Base-by-base conservation (phyloP, 495 filamentous ascomycete genomes). In the Aspergillus sclerotioniger region DNA sequence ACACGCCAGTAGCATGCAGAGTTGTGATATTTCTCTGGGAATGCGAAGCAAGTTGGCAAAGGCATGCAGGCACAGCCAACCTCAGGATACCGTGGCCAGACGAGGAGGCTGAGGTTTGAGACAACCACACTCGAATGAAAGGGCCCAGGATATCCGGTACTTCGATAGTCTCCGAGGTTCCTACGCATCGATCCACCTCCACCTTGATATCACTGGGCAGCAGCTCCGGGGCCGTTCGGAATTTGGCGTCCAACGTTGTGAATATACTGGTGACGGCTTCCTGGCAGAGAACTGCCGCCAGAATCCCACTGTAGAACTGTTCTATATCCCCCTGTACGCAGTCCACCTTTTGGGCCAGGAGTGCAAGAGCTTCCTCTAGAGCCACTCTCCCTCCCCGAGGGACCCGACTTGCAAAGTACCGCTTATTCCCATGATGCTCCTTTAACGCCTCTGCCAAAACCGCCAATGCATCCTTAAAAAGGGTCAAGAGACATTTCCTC, bases 231-330 rank as follows among this genome's bases (percentile, higher is more conserved):
- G 48, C 48, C 16, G 57, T 53, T 25, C 54, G 53, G 43, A 72
- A 63, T 39, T 74, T 74, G 16, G 70, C 57, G 41, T 53, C 53
- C 50, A 76, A 56, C 32, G 67, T 62, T 58, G 67, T 63, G 54
- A 78, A 77, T 28, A 76, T 62, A 52, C 76, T 71, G 33, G 84
- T 78, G 37, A 89, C 72, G 6, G 82, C 78, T 66, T 89, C 85
- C 67, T 96, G 89, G 53, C 90, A 89, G 39, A 96, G 71, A 8
- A 87, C 86, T 65, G 93, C 92, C 6, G 89, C 84, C 51, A 97
- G 76, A n/a, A 97, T 81, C 60, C 85, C 84, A 15, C 91, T 91
- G 73, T 95, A 95, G 2, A 96, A 74, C 67, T 91, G 87, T 49
- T 89, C 85, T 58, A 83, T 82, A 53, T 86, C 84, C n/a, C 79